Evolutionary conservation across 331 rosid species (phyloP), one percentile per base, ranked within the genome.

Genomic region (Pyracantha coccinea): DNA sequence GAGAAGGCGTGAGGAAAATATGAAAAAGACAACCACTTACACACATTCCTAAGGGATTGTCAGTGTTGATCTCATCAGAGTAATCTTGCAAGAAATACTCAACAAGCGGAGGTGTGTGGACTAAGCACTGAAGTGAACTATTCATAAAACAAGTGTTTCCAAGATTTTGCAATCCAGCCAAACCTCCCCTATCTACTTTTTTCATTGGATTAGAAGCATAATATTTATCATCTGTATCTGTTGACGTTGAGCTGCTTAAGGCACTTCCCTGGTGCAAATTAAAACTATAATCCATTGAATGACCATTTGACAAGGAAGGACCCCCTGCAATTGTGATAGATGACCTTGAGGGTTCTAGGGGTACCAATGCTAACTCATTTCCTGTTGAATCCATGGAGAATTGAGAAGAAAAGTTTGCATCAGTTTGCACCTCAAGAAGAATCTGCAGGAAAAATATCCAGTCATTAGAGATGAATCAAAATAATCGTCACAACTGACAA

Each of bases 141-240:
- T 92, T 95, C 99, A 95, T 95, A 82, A 95, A 95, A 84, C 99
- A 95, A 62, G 99, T 95, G 82, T 95, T 95, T 58, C 99, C 99
- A 72, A 95, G 87, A 86, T 95, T 95, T 87, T 95, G 99, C 87
- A 95, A 79, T 75, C 99, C 99, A 3, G 97, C 94, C 91, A 95
- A 88, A 44, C 99, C 99, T 69, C 89, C 92, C 82, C 70, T 88
- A 62, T 90, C 97, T 68, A 81, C 93, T 82, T 78, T 84, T 78
- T 73, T 82, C 68, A 69, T 33, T 60, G 80, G 71, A 76, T 66
- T 88, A 75, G 72, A 66, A 76, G 69, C 66, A 75, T 83, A 91
- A 83, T 64, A 64, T 73, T 73, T 89, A 17, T 88, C 93, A 80
- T 95, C 97, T 69, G 83, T 76, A 65, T 80, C 92, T 78, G 88